These are phyloP conservation scores for Spergularia bocconei DNA, from an alignment of 148 eudicot genomes.

Conservation along the genomic window DNA sequence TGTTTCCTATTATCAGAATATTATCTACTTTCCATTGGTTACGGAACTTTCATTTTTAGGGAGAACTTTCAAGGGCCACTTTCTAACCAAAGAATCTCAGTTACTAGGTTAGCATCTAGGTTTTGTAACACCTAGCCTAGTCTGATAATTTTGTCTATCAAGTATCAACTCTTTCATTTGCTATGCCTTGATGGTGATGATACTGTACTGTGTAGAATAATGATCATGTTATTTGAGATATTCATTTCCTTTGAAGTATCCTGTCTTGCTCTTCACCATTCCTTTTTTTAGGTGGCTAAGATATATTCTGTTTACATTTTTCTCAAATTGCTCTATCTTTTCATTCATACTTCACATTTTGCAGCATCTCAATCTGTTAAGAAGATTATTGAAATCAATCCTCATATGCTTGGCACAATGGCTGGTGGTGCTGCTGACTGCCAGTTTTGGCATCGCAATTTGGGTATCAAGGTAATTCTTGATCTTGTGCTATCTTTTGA, in stretches of 20 bases:
- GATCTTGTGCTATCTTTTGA: not conserved
- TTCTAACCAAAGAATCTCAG: too few relatives aligned
- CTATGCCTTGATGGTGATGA: too few relatives aligned
- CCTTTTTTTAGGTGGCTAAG: not conserved
- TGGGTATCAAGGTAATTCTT: slow-evolving; percentile 80
- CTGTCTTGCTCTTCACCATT: not conserved
- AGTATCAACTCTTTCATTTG: too few relatives aligned
- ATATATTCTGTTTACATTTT: not conserved
- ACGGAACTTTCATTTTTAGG: too few relatives aligned
- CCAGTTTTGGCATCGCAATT: slow-evolving; percentile 97
- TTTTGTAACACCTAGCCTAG: not conserved
- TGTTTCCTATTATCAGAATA: too few relatives aligned
- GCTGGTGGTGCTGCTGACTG: slow-evolving; percentile 99
- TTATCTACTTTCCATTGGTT: too few relatives aligned
- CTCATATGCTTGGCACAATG: slow-evolving; percentile 98
- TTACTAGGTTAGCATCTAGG: too few relatives aligned
- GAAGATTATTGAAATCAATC: slow-evolving; percentile 94
- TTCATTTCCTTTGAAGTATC: not conserved
- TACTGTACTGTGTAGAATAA: too few relatives aligned
- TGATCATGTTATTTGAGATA: too few relatives aligned
- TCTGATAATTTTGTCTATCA: not conserved
- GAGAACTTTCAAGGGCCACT: too few relatives aligned
- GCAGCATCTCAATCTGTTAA: slow-evolving; percentile 96
- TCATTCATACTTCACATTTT: slow-evolving; percentile 5
- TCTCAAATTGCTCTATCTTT: not conserved